Evolutionary conservation across 805 yeast genomes (phyloP).

Genomic region (Metschnikowia continentalis): DNA sequence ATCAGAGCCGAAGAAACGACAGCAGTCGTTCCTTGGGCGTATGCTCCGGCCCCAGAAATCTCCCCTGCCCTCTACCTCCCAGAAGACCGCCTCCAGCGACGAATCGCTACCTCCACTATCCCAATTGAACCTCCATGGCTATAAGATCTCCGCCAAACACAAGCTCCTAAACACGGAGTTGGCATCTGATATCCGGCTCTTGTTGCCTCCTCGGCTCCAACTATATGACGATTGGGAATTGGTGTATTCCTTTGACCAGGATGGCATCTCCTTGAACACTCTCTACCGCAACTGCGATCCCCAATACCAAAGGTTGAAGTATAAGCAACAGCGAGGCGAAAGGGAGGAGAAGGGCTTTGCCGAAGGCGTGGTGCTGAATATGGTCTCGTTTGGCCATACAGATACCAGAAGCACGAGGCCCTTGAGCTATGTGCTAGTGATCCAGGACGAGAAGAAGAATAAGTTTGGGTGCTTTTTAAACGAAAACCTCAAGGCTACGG

Average conservation of each 20-base stretch:
- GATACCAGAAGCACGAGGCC: conserved; percentile 27
- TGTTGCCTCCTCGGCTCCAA: conserved; percentile 77
- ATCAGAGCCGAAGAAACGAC: conserved; percentile 1
- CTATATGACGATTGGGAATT: conserved; percentile 74
- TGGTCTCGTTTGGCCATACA: conserved; percentile 25
- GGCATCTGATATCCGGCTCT: conserved; percentile 68
- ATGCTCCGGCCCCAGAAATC: conserved; percentile 9
- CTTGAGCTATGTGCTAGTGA: conserved; percentile 69
- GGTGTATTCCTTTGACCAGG: conserved; percentile 82
- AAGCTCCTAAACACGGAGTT: conserved; percentile 56
- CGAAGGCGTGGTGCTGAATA: conserved; percentile 28
- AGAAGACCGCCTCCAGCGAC: neutral
- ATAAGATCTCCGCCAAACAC: conserved; percentile 52
- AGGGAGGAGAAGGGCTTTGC: conserved; percentile 32
- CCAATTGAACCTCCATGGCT: conserved; percentile 58
- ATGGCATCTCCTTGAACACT: conserved; percentile 83
- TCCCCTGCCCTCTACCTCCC: neutral
- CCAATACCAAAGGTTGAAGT: conserved; percentile 27
- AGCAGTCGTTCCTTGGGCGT: conserved; percentile 8
- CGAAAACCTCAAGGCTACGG: conserved; percentile 68
- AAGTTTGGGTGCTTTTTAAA: conserved; percentile 78
- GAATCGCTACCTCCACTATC: conserved; percentile 44
- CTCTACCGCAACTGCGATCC: conserved; percentile 58
- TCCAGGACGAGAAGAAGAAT: conserved; percentile 60
- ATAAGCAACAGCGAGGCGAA: conserved; percentile 5